Percentiles rank a stretch among this genome's conserved stretches.
phyloP scores from a whole-genome alignment of 2,329 filamentous ascomycete species.

The Fusarium tupiense region DNA sequence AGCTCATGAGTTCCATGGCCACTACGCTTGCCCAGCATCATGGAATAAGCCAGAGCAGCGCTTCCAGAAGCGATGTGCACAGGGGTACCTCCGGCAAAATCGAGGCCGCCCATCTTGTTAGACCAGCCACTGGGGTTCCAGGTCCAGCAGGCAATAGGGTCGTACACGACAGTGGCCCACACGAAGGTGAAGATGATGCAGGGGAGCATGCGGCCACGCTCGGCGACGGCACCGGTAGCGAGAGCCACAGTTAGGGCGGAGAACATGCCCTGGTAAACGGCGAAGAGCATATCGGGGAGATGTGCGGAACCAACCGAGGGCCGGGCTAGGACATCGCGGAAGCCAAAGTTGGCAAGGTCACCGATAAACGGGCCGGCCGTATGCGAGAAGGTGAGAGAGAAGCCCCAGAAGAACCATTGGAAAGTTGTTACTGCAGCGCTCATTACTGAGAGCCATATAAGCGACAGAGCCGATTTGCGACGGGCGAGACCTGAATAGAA shows the following conservation, averaged over 20 bases:
- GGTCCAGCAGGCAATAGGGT: conserved; percentile 94
- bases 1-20: conserved; percentile 88
- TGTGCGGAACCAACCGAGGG: conserved; percentile 78
- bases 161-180: conserved; percentile 90
- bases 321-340: conserved; percentile 77
- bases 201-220: conserved; percentile 87
- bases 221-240: conserved; percentile 84
- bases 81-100: conserved; percentile 90
- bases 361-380: conserved; percentile 80
- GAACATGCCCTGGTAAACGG: conserved; percentile 90
- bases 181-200: conserved; percentile 93
- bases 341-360: conserved; percentile 80
- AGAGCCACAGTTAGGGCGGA: conserved; percentile 87
- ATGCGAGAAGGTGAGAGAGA: conserved; percentile 84
- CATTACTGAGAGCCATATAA: conserved; percentile 94
- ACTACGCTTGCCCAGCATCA: conserved; percentile 87
- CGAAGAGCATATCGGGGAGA: conserved; percentile 86
- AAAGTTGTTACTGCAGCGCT: conserved; percentile 83
- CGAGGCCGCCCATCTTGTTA: conserved; percentile 80
- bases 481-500: conserved; percentile 93
- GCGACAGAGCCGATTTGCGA: conserved; percentile 86
- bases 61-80: conserved; percentile 88
- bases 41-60: conserved; percentile 87
- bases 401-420: conserved; percentile 97
- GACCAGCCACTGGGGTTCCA: conserved; percentile 90